Conservation (phyloP, 1,284 basidiomycete species). For the Rhodotorula sp. region DNA sequence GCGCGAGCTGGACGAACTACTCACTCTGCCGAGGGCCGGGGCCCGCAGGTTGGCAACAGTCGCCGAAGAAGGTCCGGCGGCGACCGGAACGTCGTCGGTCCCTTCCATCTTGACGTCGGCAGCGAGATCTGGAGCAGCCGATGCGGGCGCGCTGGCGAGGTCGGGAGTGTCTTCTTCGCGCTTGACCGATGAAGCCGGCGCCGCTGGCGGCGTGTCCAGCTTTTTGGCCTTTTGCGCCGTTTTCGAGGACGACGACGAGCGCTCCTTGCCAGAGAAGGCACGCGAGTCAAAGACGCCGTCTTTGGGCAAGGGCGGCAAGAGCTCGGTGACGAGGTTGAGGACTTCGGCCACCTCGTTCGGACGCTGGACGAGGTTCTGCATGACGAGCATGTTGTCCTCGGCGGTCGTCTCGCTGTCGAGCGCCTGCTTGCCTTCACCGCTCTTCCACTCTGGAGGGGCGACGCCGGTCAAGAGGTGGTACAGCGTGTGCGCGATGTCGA, state of each 20-base stretch:
- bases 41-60: constrained; percentile 3
- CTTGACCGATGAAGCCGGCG: constrained; percentile 30
- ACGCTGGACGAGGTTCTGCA: constrained; percentile 93
- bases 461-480: constrained; percentile 93
- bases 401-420: constrained; percentile 40
- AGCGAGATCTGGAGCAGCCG: not conserved
- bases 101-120: constrained; percentile 40
- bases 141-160: not conserved
- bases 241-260: constrained; percentile 6
- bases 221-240: constrained; percentile 19
- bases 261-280: constrained; percentile 36
- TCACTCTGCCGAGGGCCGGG: constrained; percentile 10
- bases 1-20: constrained; percentile 18
- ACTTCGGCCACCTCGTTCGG: constrained; percentile 96
- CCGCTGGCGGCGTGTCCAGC: constrained; percentile 9
- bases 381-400: constrained; percentile 80
- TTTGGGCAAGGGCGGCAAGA: constrained; percentile 78
- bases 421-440: constrained; percentile 39
- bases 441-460: constrained; percentile 59
- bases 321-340: constrained; percentile 77
- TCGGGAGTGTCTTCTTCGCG: constrained; percentile 37
- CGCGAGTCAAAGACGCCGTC: constrained; percentile 46
- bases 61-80: not conserved
- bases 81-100: constrained; percentile 9
- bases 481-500: constrained; percentile 82